Evolutionary conservation across 73 alveolate species (phyloP), one percentile per base, ranked within the genome.

Genomic region (Paraurostyla sp.): DNA sequence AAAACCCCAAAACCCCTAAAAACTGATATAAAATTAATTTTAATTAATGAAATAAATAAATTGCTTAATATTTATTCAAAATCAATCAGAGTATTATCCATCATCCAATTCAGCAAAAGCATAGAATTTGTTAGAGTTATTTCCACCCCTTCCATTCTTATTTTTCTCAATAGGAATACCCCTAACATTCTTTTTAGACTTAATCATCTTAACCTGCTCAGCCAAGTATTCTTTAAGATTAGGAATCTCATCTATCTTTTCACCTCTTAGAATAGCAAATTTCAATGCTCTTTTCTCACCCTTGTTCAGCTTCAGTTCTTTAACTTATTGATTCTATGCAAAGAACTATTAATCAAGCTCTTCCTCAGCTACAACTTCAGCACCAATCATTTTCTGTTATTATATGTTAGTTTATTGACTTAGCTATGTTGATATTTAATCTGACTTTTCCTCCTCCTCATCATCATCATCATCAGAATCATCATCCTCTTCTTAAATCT

Each of bases 201-300:
- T 54, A 25, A 40, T 4, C 16, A 0, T 4, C 38, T 78, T 78
- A 25, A 78, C 78, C 42, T 78, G 43, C 63, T 49, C 76, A 20
- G 48, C 78, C 40, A 78, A 36, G 69, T 78, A 78, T 40, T 46
- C 89, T 62, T 78, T 78, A 58, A 78, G 30, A 43, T 78, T 54
- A 32, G 76, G 80, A 23, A 78, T 78, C 29, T 78, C 89, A 76
- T 87, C 85, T 1, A 76, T 48, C 45, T 89, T 86, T 30, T 57
- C 94, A 6, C 94, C 94, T 38, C 87, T 25, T 36, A n/a, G 20
- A 23, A 83, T 62, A 27, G 94, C 94, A 35, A 89, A 89, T 30
- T 89, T 89, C 29, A 89, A 65, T 23, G 89, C 94, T 20, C 94
- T 35, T 60, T 89, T 89, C 85, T 89, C 88, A 7, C 88, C 94